Conservation (phyloP, 2,329 filamentous ascomycete species). For the Fusarium brevicatenulatum region DNA sequence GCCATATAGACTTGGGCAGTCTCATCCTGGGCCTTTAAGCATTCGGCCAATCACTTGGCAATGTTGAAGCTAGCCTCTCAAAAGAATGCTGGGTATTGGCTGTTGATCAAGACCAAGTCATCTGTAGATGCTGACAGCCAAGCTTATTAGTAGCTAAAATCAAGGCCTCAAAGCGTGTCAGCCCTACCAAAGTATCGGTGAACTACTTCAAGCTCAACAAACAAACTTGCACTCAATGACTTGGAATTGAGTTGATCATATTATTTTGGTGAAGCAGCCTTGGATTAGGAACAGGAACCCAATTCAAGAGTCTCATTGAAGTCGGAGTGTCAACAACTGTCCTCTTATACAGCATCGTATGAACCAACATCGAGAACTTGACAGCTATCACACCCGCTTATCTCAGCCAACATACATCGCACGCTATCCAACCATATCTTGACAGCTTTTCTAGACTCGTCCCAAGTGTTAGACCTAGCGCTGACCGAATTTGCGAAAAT, state of each 20-base stretch:
- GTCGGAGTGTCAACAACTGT: background rate
- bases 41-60: background rate
- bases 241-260: no score
- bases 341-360: background rate
- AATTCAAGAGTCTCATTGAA: background rate
- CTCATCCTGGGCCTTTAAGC: background rate
- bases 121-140: conserved; percentile 17
- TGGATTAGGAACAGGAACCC: no score
- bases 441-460: conserved; percentile 10
- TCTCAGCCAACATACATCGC: conserved; percentile 8
- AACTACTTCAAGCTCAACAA: background rate
- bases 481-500: conserved; percentile 11
- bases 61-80: background rate
- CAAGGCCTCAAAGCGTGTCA: conserved; percentile 3
- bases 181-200: background rate
- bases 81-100: no score
- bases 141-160: background rate
- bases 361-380: background rate
- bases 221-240: background rate
- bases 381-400: background rate
- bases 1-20: background rate
- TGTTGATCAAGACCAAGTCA: background rate
- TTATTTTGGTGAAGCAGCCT: no score
- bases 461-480: background rate
- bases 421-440: conserved; percentile 4